A percentile compares a stretch with the other conserved stretches of the same genome.
These are phyloP conservation scores for Phyllosticta citriasiana DNA, from an alignment of 2,329 filamentous ascomycete species.

Conservation along the genomic window DNA sequence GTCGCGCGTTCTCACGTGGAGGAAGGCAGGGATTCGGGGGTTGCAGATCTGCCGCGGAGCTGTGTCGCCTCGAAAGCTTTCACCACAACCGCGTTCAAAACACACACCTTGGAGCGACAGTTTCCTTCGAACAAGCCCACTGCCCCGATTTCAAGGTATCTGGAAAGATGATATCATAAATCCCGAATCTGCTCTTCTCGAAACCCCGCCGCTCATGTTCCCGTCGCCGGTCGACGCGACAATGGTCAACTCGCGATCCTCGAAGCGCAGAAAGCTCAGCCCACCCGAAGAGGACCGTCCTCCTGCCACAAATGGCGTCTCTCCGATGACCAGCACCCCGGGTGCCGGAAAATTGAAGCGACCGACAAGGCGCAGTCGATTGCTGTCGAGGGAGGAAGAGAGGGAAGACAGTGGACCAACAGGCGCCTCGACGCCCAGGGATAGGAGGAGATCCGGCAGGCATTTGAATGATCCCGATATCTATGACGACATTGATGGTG, in stretches of 20 bases:
- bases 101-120: not conserved
- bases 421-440: not conserved
- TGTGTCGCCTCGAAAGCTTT: not conserved
- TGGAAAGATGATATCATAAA: not conserved
- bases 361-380: not conserved
- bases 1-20: not conserved
- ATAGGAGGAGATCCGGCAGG: not conserved
- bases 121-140: not conserved
- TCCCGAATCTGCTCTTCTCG: not conserved
- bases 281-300: not conserved
- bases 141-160: not conserved
- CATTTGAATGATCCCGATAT: slow-evolving; percentile 22
- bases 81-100: not conserved
- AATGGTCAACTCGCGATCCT: not conserved
- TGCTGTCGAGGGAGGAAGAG: not conserved
- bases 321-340: not conserved
- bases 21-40: not conserved
- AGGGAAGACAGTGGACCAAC: not conserved
- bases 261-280: slow-evolving; percentile 7
- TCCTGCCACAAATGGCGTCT: not conserved
- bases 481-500: slow-evolving; percentile 36
- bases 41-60: not conserved
- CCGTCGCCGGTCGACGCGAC: not conserved
- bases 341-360: slow-evolving; percentile 2
- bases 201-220: not conserved